Percentiles rank a stretch among this genome's conserved stretches.
phyloP scores from a whole-genome alignment of 345 rosid species.

The Syzygium aqueum region DNA sequence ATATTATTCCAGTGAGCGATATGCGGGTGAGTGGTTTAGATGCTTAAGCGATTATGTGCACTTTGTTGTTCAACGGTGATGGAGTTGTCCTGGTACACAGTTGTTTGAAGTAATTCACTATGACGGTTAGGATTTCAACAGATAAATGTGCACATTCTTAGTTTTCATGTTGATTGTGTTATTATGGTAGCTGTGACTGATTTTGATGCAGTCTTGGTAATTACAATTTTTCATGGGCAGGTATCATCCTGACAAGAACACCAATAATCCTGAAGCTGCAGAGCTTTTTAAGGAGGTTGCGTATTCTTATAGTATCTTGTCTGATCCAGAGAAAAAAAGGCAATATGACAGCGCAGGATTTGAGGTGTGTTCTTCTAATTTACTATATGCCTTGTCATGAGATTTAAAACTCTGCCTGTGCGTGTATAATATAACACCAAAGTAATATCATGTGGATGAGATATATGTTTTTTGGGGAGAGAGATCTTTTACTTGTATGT shows the following conservation, averaged over 20 bases:
- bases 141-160: neutral
- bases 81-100: neutral
- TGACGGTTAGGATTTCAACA: neutral
- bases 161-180: neutral
- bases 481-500: neutral
- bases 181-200: neutral
- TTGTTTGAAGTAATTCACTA: neutral
- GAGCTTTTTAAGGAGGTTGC: conserved; percentile 97
- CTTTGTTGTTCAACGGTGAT: neutral
- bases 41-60: neutral
- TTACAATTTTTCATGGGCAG: conserved; percentile 17
- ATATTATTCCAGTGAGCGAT: neutral
- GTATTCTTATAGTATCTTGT: conserved; percentile 90
- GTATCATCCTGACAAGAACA: conserved; percentile 99
- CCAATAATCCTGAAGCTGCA: conserved; percentile 86
- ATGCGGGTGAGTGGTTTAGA: neutral
- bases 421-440: neutral
- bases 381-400: neutral
- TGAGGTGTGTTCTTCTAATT: conserved; percentile 42
- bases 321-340: conserved; percentile 97
- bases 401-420: neutral
- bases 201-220: neutral
- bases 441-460: neutral
- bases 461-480: neutral
- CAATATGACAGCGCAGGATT: conserved; percentile 95